Base-by-base conservation (phyloP, 306 rosid species). In the Delonix regia region DNA sequence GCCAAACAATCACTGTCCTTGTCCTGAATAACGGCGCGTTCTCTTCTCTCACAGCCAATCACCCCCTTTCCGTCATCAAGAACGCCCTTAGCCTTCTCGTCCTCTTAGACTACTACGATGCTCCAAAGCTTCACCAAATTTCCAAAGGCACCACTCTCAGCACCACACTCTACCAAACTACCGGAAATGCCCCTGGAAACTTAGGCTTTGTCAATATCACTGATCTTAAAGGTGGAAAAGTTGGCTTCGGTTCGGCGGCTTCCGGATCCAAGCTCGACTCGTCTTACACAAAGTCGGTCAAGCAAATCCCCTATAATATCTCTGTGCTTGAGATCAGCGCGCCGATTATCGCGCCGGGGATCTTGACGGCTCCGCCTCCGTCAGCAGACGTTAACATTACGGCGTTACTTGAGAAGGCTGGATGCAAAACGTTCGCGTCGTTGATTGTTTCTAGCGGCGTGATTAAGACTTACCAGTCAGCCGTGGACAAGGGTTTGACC, bases 191-290 rank as follows among this genome's bases (percentile, higher is more conserved):
- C 61, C 83, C 87, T 3, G 93, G 91, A 0, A 95, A 91, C 60
- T 48, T 83, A 28, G 99, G 99, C 9, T 93, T 88, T 76, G 96
- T 95, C 79, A 95, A 95, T 79, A 95, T 95, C 80, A 95, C 99
- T 24, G 98, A 93, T 57, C 73, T 89, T 11, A 75, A 84, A 51
- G 99, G 97, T 44, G 99, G 99, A 3, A 95, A 91, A 36, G 98
- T 95, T 21, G 93, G 71, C 47, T 91, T 95, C 87, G 99, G 97
- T 80, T 95, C 99, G 4, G 99, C 97, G 0, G 89, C 79, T 0
- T 84, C 98, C 0, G 97, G 98, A 53, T 93, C 99, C 80, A 93
- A 95, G 57, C 98, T 95, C 72, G 97, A 86, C 59, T 95, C 98
- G 9, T 70, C 81, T 24, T 95, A 86, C 84, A 86, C 96, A 9